Evolutionary conservation across 164 flowering plant species (phyloP).

Genomic region (Macadamia tetraphylla): DNA sequence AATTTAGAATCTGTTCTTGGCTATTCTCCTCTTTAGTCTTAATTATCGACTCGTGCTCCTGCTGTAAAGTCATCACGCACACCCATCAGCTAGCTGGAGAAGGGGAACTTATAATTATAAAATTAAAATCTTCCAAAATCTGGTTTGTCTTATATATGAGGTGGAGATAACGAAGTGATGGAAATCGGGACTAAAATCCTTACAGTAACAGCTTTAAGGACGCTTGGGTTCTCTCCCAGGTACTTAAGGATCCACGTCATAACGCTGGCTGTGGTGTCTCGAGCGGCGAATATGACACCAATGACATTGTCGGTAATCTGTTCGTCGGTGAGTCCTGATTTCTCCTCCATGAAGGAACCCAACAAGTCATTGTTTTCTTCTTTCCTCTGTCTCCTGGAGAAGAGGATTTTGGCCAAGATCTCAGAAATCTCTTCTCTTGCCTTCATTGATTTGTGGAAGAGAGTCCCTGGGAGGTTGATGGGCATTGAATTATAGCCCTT

Average conservation of each 20-base stretch:
- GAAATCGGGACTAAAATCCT: background rate
- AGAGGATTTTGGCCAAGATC: slow-evolving; percentile 69
- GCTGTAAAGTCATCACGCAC: slow-evolving; percentile 33
- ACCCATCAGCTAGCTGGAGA: background rate
- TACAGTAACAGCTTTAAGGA: slow-evolving; percentile 89
- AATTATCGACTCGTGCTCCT: slow-evolving; percentile 70
- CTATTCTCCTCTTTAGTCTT: slow-evolving; percentile 34
- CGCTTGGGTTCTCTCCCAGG: slow-evolving; percentile 71
- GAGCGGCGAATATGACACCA: slow-evolving; percentile 94
- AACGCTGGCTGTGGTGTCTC: slow-evolving; percentile 95
- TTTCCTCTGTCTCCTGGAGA: slow-evolving; percentile 44
- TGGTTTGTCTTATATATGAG: too few species aligned
- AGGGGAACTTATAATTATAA: too few species aligned
- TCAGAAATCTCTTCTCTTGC: slow-evolving; percentile 70
- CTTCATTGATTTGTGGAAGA: slow-evolving; percentile 83
- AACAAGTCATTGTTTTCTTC: slow-evolving; percentile 56
- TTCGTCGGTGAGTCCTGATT: slow-evolving; percentile 71
- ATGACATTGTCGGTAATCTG: slow-evolving; percentile 93
- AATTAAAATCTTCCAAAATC: too few species aligned
- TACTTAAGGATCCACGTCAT: slow-evolving; percentile 93
- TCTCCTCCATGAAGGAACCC: slow-evolving; percentile 79
- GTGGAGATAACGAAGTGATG: too few species aligned
- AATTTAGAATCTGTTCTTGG: slow-evolving; percentile 39
- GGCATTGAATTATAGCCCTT: slow-evolving; percentile 98
- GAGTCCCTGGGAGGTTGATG: slow-evolving; percentile 87